Conservation (phyloP, 2,329 filamentous ascomycete genomes). For the Fusarium cicatricum region DNA sequence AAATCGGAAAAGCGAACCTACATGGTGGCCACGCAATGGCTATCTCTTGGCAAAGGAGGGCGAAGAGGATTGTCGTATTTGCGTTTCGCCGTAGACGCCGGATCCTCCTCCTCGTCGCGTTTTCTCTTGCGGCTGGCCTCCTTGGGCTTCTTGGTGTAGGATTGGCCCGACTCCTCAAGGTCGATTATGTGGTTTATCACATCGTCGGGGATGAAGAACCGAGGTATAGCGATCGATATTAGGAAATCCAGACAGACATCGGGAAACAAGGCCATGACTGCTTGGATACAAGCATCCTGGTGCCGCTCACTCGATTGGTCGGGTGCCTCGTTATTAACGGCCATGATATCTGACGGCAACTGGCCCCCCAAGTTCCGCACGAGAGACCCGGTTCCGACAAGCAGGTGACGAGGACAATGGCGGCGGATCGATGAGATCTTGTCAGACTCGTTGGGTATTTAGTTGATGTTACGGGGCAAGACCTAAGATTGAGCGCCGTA, state of each 20-base stretch:
- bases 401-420: background rate
- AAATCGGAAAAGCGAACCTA: slow-evolving; percentile 8
- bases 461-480: background rate
- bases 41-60: background rate
- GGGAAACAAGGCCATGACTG: slow-evolving; percentile 50
- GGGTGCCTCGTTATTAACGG: background rate
- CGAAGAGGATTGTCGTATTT: slow-evolving; percentile 14
- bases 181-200: slow-evolving; percentile 53
- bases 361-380: background rate
- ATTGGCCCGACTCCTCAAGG: slow-evolving; percentile 47
- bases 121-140: slow-evolving; percentile 52
- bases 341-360: slow-evolving; percentile 13
- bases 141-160: slow-evolving; percentile 47
- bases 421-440: background rate
- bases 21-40: slow-evolving; percentile 1
- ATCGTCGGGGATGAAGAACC: slow-evolving; percentile 42
- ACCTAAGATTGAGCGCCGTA: slow-evolving; percentile 2
- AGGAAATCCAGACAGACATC: slow-evolving; percentile 56
- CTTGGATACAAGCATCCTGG: slow-evolving; percentile 21
- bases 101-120: slow-evolving; percentile 39
- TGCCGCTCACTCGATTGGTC: background rate
- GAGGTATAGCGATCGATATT: slow-evolving; percentile 34
- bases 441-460: background rate
- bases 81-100: slow-evolving; percentile 25
- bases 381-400: background rate